A percentile compares a stretch with the other conserved stretches of the same genome.
These are phyloP conservation scores for Linnemannia elongata DNA, from an alignment of 192 early-diverging fungal genomes.

Conservation along the genomic window DNA sequence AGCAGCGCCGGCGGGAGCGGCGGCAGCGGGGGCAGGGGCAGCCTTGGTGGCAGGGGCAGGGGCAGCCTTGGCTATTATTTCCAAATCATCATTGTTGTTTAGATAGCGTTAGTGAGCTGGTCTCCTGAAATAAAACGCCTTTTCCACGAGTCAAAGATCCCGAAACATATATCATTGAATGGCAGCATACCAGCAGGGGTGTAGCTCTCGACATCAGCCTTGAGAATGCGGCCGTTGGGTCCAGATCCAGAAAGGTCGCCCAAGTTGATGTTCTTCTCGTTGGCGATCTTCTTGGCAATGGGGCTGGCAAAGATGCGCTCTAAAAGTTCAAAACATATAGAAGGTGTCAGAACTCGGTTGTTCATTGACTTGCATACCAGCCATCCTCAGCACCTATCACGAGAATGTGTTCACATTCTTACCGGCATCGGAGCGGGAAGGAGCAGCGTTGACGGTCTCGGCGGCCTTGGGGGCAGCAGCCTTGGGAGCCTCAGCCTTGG, in stretches of 20 bases:
- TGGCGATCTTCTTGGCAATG: constrained; percentile 87
- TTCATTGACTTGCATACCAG: neutral
- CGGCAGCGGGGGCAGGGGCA: constrained; percentile 50
- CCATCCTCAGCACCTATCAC: neutral
- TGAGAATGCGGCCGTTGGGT: constrained; percentile 90
- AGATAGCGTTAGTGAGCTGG: constrained; percentile 1
- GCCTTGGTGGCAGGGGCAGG: constrained; percentile 59
- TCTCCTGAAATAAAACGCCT: neutral
- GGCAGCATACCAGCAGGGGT: constrained; percentile 58
- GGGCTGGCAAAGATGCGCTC: constrained; percentile 89
- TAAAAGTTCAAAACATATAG: constrained; percentile 1
- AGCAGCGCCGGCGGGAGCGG: constrained; percentile 64
- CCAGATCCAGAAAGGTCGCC: constrained; percentile 86
- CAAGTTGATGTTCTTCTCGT: constrained; percentile 85
- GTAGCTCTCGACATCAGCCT: constrained; percentile 88
- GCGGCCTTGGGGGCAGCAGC: constrained; percentile 38
- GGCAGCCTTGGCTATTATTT: constrained; percentile 50
- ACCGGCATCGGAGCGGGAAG: constrained; percentile 56
- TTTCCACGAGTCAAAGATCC: neutral
- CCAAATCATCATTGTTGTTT: neutral
- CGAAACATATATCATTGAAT: neutral
- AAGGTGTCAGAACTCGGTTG: neutral
- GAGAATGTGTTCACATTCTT: neutral
- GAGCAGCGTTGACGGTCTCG: constrained; percentile 36
- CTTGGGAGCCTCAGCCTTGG: constrained; percentile 34